Evolutionary conservation across 2,329 filamentous ascomycete genomes (phyloP).

Genomic region (Harringtonia lauricola): DNA sequence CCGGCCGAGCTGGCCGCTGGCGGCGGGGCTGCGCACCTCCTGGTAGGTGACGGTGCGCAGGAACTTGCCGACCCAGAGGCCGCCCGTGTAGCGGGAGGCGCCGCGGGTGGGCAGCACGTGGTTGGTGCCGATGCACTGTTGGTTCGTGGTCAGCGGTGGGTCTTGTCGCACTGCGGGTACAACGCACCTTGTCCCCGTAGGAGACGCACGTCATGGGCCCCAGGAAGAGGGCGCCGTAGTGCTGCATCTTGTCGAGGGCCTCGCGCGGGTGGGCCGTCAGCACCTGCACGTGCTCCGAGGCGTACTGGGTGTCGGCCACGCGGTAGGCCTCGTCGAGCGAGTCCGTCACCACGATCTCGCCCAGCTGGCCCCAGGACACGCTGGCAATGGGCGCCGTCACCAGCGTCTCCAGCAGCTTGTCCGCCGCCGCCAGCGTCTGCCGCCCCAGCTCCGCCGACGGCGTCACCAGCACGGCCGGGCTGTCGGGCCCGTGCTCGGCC

Average conservation of each 20-base stretch:
- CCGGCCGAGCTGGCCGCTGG: conserved; percentile 34
- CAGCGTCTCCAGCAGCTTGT: conserved; percentile 27
- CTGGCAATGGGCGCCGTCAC: conserved; percentile 30
- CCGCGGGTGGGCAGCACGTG: conserved; percentile 39
- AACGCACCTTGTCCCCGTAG: conserved; percentile 37
- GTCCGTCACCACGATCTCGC: conserved; percentile 33
- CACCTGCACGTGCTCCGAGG: conserved; percentile 40
- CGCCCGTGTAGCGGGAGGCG: conserved; percentile 37
- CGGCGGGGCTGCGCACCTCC: conserved; percentile 29
- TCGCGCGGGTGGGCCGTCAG: conserved; percentile 32
- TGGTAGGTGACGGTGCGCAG: conserved; percentile 41
- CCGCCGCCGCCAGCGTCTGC: conserved; percentile 24
- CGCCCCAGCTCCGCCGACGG: conserved; percentile 27
- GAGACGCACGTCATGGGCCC: conserved; percentile 40
- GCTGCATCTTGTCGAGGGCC: conserved; percentile 36
- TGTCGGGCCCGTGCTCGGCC: conserved; percentile 40
- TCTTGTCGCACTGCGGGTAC: not conserved
- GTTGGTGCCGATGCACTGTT: conserved; percentile 42
- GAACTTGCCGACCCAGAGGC: conserved; percentile 44
- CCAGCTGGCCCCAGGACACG: conserved; percentile 31
- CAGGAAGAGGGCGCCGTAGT: conserved; percentile 39
- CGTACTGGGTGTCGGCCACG: conserved; percentile 32
- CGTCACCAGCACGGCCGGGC: conserved; percentile 38
- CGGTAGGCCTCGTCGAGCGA: conserved; percentile 28
- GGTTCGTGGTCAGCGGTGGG: not conserved